Percentiles rank a stretch among this genome's conserved stretches.
phyloP scores from a whole-genome alignment of 1,284 basidiomycete genomes.

The Chiua sp. region DNA sequence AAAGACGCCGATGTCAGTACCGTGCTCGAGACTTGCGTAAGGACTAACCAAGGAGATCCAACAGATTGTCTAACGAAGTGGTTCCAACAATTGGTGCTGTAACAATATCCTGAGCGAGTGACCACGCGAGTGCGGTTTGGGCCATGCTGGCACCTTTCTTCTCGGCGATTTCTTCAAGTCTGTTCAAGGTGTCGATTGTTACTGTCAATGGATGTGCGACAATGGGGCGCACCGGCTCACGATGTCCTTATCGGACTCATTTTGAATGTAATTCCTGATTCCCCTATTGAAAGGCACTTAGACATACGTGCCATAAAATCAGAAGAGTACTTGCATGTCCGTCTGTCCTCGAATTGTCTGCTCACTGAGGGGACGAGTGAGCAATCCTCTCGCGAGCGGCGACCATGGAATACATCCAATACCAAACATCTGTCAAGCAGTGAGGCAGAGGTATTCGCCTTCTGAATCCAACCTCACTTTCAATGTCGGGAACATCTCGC shows the following conservation, averaged over 20 bases:
- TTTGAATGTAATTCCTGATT: conserved; percentile 27
- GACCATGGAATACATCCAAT: conserved; percentile 49
- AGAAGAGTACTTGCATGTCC: conserved; percentile 31
- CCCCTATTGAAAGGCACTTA: conserved; percentile 28
- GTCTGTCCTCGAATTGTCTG: conserved; percentile 34
- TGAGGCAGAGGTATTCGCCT: conserved; percentile 29
- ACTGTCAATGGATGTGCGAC: neutral
- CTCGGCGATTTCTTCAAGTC: conserved; percentile 52
- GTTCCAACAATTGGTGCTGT: conserved; percentile 54
- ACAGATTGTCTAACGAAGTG: conserved; percentile 49
- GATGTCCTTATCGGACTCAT: conserved; percentile 29
- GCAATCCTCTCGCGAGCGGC: conserved; percentile 47
- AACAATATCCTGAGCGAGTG: conserved; percentile 45
- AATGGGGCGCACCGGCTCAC: conserved; percentile 33
- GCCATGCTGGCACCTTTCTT: conserved; percentile 52
- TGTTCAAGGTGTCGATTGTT: conserved; percentile 11
- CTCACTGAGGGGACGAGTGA: conserved; percentile 43
- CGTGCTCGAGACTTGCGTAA: conserved; percentile 19
- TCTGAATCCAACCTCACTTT: conserved; percentile 4
- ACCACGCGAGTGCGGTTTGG: conserved; percentile 56
- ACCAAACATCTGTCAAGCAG: conserved; percentile 42
- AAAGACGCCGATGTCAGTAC: neutral
- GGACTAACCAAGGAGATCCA: conserved; percentile 46
- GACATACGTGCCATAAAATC: neutral
- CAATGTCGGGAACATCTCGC: conserved; percentile 59